Base-by-base conservation (phyloP, 225 moss, liverwort and hornwort species). In the Lunularia cruciata region DNA sequence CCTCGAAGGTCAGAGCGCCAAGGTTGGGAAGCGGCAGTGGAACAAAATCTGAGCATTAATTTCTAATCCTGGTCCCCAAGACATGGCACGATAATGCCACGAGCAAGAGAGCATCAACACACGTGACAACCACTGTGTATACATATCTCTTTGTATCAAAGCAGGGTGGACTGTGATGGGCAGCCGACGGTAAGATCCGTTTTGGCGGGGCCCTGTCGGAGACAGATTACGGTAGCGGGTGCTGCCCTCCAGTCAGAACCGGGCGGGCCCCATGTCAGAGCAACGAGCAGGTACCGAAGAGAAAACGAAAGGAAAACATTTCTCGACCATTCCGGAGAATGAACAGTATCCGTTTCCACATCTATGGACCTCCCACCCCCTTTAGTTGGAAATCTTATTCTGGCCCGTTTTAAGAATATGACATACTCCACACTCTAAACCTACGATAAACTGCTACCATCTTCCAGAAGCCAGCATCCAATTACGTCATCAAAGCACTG, bases 131-230 rank as follows among this genome's bases (percentile, higher is more conserved):
- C 43, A 43, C 43, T 52, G 22, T 52, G 10, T 43, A 26, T 26
- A 12, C 26, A 19, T 6, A 52, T 52, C 16, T 52, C 13, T 31
- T 30, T 30, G 27, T 28, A 55, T 30, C 55, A 1, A n/a, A 13
- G 28, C 30, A 5, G 30, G 30, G 55, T 28, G 1, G 55, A 30
- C 28, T 25, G 28, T 27, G 28, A 0, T 0, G 26, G 23, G 52
- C 22, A 52, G 23, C 52, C 52, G 52, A 52, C 57, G 16, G 57
- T 32, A 15, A 57, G 57, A 57, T 57, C 57, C 57, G 33, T 57
- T 60, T 60, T 60, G 60, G 60, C 60, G 60, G 60, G 60, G 36
- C 35, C 60, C 37, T 60, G 60, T 60, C 60, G 60, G 60, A 60
- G 60, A 60, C 60, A 60, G 36, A 55, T 55, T 30, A 30, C 23